Percentiles rank a stretch among this genome's conserved stretches.
These are phyloP conservation scores for Gentiana straminea DNA, from an alignment of 257 asterid genomes.

Conservation along the genomic window DNA sequence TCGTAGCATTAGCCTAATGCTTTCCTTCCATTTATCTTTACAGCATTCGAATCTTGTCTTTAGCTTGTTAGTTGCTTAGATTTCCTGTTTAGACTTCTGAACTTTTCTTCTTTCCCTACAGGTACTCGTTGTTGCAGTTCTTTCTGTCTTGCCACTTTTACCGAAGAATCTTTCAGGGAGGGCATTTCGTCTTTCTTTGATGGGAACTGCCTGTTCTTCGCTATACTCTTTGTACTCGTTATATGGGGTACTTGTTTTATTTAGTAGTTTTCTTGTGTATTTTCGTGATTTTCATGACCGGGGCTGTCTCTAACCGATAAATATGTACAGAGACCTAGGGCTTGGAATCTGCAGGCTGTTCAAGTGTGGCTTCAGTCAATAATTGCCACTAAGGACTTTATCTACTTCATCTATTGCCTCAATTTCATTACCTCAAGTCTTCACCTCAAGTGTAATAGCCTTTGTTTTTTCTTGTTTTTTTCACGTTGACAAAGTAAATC, in stretches of 20 bases:
- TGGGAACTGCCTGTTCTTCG: constrained; percentile 76
- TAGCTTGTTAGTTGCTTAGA: neutral
- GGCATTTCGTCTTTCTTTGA: constrained; percentile 70
- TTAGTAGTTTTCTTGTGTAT: neutral
- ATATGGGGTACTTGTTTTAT: constrained; percentile 62
- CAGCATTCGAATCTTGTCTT: neutral
- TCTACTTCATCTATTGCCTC: constrained; percentile 74
- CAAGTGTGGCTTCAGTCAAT: constrained; percentile 86
- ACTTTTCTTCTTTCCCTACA: constrained; percentile 15
- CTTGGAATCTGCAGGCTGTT: constrained; percentile 86
- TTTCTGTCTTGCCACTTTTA: constrained; percentile 65
- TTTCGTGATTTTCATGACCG: neutral
- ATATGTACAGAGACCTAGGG: constrained; percentile 79
- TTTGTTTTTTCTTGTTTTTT: too few relatives aligned
- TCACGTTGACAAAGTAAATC: too few relatives aligned
- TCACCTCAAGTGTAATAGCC: constrained; percentile 71
- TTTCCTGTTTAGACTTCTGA: neutral
- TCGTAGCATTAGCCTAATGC: neutral
- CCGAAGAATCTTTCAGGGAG: constrained; percentile 63
- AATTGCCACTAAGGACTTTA: constrained; percentile 67
- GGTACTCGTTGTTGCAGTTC: constrained; percentile 74
- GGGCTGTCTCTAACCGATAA: constrained; percentile 14
- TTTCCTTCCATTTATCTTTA: neutral
- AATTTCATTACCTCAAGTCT: constrained; percentile 64
- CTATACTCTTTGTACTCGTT: constrained; percentile 63